These are phyloP conservation scores for Arthrocladium fulminans DNA, from an alignment of 2,329 filamentous ascomycete species.

Conservation along the genomic window DNA sequence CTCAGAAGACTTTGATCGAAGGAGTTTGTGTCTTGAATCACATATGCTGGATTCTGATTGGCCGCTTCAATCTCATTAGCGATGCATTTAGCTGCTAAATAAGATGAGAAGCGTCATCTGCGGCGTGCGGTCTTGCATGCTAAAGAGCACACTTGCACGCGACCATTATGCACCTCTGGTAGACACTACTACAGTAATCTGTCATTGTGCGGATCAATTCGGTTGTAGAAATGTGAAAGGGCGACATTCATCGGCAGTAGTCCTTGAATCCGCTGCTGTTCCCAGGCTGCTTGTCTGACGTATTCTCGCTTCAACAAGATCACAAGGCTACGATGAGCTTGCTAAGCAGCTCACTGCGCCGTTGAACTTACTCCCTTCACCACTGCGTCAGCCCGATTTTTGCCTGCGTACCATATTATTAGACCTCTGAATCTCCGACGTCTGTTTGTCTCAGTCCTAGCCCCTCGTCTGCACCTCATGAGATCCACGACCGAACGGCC, in stretches of 20 bases:
- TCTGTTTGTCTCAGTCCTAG: neutral
- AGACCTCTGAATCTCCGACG: neutral
- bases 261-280: neutral
- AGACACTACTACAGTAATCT: neutral
- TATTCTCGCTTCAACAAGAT: neutral
- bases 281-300: conserved; percentile 4
- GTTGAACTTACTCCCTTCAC: neutral
- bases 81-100: neutral
- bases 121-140: neutral
- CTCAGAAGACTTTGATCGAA: too few relatives aligned
- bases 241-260: neutral
- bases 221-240: neutral
- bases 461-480: neutral
- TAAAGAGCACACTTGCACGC: neutral
- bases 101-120: neutral
- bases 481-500: neutral
- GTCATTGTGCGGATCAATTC: neutral
- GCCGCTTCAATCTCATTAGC: neutral
- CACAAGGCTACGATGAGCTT: conserved; percentile 9
- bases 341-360: conserved; percentile 3
- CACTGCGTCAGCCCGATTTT: neutral
- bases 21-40: neutral
- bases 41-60: neutral
- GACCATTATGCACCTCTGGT: neutral
- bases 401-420: conserved; percentile 1